Conservation (phyloP, 306 rosid species). For the Cucumis hystrix region DNA sequence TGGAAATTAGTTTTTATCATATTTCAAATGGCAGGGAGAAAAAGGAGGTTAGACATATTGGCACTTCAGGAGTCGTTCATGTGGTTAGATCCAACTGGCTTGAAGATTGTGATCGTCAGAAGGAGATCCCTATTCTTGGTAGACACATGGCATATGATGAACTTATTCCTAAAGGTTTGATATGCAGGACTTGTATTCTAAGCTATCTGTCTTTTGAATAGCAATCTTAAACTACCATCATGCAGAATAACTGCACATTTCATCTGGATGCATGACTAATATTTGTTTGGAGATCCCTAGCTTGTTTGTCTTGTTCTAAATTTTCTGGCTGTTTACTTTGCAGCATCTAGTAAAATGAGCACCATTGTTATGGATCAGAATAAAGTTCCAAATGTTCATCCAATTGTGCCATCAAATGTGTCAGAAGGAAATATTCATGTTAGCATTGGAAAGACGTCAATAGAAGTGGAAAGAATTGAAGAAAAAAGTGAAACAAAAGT, state of each 20-base stretch:
- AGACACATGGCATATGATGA: constrained; percentile 65
- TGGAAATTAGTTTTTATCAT: background rate
- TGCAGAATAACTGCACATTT: background rate
- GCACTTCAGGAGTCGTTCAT: constrained; percentile 59
- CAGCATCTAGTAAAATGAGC: constrained; percentile 36
- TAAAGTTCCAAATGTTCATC: constrained; percentile 28
- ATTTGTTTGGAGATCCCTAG: background rate
- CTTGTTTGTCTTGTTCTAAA: constrained; percentile 4
- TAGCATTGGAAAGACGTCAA: constrained; percentile 28
- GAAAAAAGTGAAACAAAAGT: constrained; percentile 23
- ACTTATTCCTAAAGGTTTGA: constrained; percentile 67
- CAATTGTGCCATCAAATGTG: constrained; percentile 25
- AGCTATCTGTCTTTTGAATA: background rate
- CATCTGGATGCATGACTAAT: background rate
- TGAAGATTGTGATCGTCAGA: constrained; percentile 68
- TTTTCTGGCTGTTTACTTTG: constrained; percentile 12
- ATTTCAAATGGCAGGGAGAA: constrained; percentile 48
- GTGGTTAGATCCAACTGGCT: constrained; percentile 80
- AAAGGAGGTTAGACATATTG: constrained; percentile 66
- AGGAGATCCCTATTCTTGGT: constrained; percentile 52
- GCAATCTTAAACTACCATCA: background rate
- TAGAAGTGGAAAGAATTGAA: constrained; percentile 24
- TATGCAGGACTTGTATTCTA: background rate
- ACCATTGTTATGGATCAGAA: constrained; percentile 24
- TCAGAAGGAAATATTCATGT: constrained; percentile 11